Percentiles rank a stretch among this genome's conserved stretches.
Conservation (phyloP, 768 basidiomycete species). For the Naematelia encephala region DNA sequence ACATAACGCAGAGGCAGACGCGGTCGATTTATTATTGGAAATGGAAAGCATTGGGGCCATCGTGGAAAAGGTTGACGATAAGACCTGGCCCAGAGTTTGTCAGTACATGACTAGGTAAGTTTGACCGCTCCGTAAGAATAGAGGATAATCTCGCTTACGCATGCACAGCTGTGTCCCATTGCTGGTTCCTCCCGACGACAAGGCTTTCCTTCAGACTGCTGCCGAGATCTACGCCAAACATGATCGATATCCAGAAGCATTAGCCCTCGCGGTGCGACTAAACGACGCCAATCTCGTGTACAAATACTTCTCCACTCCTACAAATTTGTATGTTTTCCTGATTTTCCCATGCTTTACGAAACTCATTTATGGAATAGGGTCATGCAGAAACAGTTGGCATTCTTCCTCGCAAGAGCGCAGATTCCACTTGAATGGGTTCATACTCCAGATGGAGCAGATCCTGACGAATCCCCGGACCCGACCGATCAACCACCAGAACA, state of each 20-base stretch:
- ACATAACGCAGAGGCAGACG: constrained; percentile 97
- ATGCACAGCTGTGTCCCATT: constrained; percentile 70
- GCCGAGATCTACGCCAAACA: constrained; percentile 84
- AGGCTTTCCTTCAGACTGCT: constrained; percentile 80
- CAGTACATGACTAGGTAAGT: constrained; percentile 90
- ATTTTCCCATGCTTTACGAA: not conserved
- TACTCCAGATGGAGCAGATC: constrained; percentile 56
- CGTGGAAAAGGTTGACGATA: constrained; percentile 66
- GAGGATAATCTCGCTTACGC: no score
- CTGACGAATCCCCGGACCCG: constrained; percentile 57
- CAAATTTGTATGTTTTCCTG: constrained; percentile 66
- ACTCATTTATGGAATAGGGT: constrained; percentile 54
- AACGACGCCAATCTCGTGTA: constrained; percentile 74
- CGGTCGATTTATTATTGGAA: constrained; percentile 91
- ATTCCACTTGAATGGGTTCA: constrained; percentile 87
- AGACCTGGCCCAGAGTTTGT: constrained; percentile 75
- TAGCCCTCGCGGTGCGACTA: constrained; percentile 78
- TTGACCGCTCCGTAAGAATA: not conserved
- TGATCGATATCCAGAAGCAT: constrained; percentile 83
- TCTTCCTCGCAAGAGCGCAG: constrained; percentile 86
- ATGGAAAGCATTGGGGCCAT: constrained; percentile 83
- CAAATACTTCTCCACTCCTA: constrained; percentile 83
- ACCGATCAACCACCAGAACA: constrained; percentile 57
- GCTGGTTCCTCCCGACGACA: constrained; percentile 87
- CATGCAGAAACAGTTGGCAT: constrained; percentile 94